Conservation (phyloP, 257 asterid genomes). For the Fraxinus cuspidata region DNA sequence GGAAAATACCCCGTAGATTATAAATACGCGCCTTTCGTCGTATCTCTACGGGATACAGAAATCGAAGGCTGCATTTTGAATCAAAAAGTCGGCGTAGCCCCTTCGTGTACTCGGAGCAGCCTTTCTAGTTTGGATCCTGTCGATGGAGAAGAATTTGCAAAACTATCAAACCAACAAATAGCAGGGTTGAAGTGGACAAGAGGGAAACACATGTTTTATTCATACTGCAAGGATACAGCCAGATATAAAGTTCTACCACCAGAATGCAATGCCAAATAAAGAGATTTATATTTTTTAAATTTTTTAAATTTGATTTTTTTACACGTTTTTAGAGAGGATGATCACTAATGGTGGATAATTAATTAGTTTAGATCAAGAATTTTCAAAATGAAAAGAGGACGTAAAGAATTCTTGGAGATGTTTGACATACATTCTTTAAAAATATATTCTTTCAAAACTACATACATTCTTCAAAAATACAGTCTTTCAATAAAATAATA, state of each 20-base stretch:
- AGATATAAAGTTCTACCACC: constrained; percentile 73
- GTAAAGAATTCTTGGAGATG: neutral
- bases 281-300: neutral
- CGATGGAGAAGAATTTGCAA: constrained; percentile 67
- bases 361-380: neutral
- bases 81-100: constrained; percentile 13
- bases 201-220: constrained; percentile 76
- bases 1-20: constrained; percentile 79
- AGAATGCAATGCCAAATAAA: constrained; percentile 58
- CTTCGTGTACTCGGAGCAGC: constrained; percentile 50
- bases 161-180: constrained; percentile 50
- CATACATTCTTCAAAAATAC: too few relatives aligned
- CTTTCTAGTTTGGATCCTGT: constrained; percentile 69
- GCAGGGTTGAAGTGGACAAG: constrained; percentile 71
- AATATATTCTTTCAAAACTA: too few relatives aligned
- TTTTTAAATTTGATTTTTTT: constrained; percentile 18
- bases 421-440: too few relatives aligned
- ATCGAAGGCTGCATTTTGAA: constrained; percentile 63
- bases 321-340: neutral
- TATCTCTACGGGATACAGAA: constrained; percentile 49
- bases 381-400: neutral
- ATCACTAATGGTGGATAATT: neutral
- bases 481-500: too few relatives aligned
- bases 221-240: constrained; percentile 69
- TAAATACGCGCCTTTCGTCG: constrained; percentile 59